Evolutionary conservation across 2,329 filamentous ascomycete genomes (phyloP), one percentile per base, ranked within the genome.

Genomic region (Penicillium sp.): DNA sequence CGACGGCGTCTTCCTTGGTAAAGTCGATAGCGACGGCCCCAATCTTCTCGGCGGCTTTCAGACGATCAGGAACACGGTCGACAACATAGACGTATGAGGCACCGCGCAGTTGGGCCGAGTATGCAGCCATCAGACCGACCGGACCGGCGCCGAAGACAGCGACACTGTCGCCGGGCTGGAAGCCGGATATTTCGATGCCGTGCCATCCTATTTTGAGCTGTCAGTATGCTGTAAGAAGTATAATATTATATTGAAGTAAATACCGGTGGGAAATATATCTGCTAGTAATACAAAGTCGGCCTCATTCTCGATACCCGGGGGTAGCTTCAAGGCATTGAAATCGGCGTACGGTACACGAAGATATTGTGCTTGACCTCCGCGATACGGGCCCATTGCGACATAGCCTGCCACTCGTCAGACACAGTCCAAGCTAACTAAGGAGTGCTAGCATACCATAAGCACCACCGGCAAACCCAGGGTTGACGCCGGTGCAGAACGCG

Each of bases 311-410:
- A 74, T 84, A 0, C 84, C 84, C 6, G 79, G 72, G 1, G 85
- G 85, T 1, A 89, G 71, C 53, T 81, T 81, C 30, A 88, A 68
- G 5, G 81, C 82, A 59, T 88, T 88, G 71, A 87, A 87, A 64
- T 88, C 85, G 1, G 85, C 85, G 57, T 83, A 87, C 0, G 85
- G 85, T 1, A 88, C 81, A 3, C 83, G 77, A 18, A 88, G 71
- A 57, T 84, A 88, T 65, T 88, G 83, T 2, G 84, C 85, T 65
- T 86, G 82, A 47, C 81, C 81, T 56, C 78, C 80, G 55, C 79
- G 75, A 58, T 79, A 80, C 1, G 76, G 76, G 1, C 64, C 65
- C 65, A 66, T 68, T 2, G 63, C 62, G n/a, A 87, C 83, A 62
- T 87, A 83, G 5, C 83, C 46, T 47, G 28, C 46, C 5, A 30